phyloP scores from a whole-genome alignment of 768 basidiomycete species.

The Podaxis carcinomalis region DNA sequence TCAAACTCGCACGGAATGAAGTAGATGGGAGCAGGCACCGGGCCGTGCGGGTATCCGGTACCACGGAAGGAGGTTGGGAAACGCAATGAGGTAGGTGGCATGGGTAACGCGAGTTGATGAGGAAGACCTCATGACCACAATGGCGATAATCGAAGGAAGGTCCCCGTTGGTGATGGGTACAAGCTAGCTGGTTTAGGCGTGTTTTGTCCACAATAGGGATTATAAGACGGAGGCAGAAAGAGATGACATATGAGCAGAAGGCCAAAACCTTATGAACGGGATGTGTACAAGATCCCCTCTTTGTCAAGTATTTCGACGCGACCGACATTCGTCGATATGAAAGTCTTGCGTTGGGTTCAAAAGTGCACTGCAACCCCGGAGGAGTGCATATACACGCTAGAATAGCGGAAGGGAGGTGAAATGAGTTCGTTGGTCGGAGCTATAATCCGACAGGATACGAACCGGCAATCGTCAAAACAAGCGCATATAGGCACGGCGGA shows the following conservation, averaged over 20 bases:
- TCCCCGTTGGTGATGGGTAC: neutral
- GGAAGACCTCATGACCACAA: conserved; percentile 3
- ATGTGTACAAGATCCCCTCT: neutral
- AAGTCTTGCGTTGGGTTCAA: neutral
- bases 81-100: neutral
- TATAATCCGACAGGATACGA: neutral
- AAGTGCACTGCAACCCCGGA: neutral
- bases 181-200: neutral
- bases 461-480: neutral
- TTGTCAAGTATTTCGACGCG: neutral
- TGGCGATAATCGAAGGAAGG: neutral
- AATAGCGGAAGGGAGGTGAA: neutral
- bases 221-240: neutral
- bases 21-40: neutral
- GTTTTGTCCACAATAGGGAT: neutral
- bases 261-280: neutral
- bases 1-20: neutral
- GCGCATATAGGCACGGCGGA: neutral
- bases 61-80: neutral
- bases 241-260: neutral
- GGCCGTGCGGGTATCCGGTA: neutral
- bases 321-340: neutral
- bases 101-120: conserved; percentile 3
- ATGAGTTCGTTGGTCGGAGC: neutral
- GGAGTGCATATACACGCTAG: neutral